These are phyloP conservation scores for Plasmodium inui DNA, from an alignment of 169 alveolate genomes.

Conservation along the genomic window DNA sequence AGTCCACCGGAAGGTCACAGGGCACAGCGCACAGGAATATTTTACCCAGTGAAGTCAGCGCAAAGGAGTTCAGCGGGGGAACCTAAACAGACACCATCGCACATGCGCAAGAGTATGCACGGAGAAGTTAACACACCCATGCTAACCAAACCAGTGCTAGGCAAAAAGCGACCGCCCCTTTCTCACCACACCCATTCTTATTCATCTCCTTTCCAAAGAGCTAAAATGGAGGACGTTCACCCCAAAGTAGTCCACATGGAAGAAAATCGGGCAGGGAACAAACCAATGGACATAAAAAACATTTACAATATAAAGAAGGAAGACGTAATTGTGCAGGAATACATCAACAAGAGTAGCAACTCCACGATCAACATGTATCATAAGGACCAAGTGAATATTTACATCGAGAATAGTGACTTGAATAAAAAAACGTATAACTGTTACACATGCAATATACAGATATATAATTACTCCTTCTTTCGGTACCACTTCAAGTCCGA, in stretches of 20 bases:
- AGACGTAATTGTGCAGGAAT: slow-evolving; percentile 36
- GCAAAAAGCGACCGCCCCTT: no score
- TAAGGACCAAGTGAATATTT: slow-evolving; percentile 63
- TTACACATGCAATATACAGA: slow-evolving; percentile 73
- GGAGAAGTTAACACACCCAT: background rate
- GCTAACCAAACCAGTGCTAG: background rate
- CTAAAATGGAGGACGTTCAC: slow-evolving; percentile 1
- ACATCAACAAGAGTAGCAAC: slow-evolving; percentile 31
- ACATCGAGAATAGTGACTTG: slow-evolving; percentile 50
- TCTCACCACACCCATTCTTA: background rate
- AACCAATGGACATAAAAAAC: slow-evolving; percentile 21
- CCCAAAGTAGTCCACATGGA: background rate
- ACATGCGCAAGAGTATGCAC: background rate
- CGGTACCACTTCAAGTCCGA: slow-evolving; percentile 88
- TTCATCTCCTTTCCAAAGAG: background rate
- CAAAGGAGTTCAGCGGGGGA: background rate
- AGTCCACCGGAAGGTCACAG: background rate
- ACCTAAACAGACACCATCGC: background rate
- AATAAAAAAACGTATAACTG: slow-evolving; percentile 58
- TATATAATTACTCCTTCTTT: slow-evolving; percentile 69
- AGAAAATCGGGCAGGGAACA: background rate
- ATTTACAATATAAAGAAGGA: slow-evolving; percentile 53
- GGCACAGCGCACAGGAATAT: background rate
- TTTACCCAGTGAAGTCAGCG: background rate
- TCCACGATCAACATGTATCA: slow-evolving; percentile 20